Conservation (phyloP, 1,139 yeast species). For the Pichia sp. region DNA sequence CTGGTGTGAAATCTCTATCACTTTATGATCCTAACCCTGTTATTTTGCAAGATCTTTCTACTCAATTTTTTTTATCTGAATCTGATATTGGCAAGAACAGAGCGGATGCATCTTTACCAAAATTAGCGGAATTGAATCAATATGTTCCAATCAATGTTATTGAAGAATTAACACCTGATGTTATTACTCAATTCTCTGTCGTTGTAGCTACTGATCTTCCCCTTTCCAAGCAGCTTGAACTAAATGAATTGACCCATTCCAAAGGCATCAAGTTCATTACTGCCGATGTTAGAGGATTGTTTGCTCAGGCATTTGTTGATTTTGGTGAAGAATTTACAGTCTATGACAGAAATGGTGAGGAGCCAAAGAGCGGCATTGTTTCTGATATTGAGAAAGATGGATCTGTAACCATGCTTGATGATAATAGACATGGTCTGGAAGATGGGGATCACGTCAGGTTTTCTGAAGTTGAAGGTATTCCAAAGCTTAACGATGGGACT, state of each 20-base stretch:
- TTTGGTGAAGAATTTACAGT: constrained; percentile 77
- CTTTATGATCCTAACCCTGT: constrained; percentile 76
- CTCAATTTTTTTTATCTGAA: constrained; percentile 77
- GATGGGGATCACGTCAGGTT: constrained; percentile 89
- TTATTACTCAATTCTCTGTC: constrained; percentile 60
- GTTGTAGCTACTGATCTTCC: constrained; percentile 76
- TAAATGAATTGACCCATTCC: constrained; percentile 70
- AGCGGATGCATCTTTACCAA: constrained; percentile 59
- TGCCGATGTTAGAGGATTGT: constrained; percentile 79
- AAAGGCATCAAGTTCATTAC: constrained; percentile 71
- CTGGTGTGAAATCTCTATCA: constrained; percentile 93
- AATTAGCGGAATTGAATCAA: constrained; percentile 73
- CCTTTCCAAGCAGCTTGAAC: constrained; percentile 64
- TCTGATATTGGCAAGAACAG: constrained; percentile 70
- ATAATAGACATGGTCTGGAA: constrained; percentile 85
- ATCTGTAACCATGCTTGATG: constrained; percentile 86
- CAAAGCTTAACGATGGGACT: constrained; percentile 52
- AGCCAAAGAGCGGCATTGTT: constrained; percentile 77
- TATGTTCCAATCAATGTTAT: constrained; percentile 84
- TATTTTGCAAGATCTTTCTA: constrained; percentile 63
- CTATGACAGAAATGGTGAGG: constrained; percentile 86
- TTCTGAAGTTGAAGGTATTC: constrained; percentile 75
- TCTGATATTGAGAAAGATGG: constrained; percentile 87
- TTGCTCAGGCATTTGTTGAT: constrained; percentile 86
- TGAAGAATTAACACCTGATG: constrained; percentile 42